A percentile compares a stretch with the other conserved stretches of the same genome.
These are phyloP conservation scores for Colletotrichum sojae DNA, from an alignment of 2,329 filamentous ascomycete species.

Conservation along the genomic window DNA sequence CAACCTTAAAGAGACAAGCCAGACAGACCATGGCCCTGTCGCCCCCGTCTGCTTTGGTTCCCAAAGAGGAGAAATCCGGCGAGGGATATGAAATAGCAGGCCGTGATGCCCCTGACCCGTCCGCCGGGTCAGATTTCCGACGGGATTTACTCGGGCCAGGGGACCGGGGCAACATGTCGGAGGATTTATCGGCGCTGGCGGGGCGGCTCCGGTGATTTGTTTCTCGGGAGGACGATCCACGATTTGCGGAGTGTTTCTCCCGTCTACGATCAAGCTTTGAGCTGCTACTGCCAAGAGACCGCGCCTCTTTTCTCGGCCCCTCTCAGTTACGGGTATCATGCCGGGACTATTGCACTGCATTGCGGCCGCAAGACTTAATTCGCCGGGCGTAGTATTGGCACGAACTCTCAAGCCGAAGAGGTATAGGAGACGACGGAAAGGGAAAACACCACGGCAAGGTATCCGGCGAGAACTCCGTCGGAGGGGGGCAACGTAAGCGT, in stretches of 20 bases:
- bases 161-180: background rate
- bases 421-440: background rate
- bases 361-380: background rate
- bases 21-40: background rate
- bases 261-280: conserved; percentile 7
- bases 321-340: background rate
- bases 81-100: no score
- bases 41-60: background rate
- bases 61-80: background rate
- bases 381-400: background rate
- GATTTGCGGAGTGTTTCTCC: conserved; percentile 17
- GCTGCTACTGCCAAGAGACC: conserved; percentile 15
- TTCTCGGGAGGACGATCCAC: background rate
- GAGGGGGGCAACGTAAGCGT: conserved; percentile 8
- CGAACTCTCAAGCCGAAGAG: background rate
- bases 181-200: conserved; percentile 2
- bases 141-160: background rate
- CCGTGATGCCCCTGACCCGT: background rate
- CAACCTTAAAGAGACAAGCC: background rate
- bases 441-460: background rate
- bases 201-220: background rate
- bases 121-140: background rate
- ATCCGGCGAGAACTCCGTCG: background rate
- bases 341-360: background rate
- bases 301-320: conserved; percentile 1